Conservation (phyloP, 1,284 basidiomycete species). For the Marasmius sp. region DNA sequence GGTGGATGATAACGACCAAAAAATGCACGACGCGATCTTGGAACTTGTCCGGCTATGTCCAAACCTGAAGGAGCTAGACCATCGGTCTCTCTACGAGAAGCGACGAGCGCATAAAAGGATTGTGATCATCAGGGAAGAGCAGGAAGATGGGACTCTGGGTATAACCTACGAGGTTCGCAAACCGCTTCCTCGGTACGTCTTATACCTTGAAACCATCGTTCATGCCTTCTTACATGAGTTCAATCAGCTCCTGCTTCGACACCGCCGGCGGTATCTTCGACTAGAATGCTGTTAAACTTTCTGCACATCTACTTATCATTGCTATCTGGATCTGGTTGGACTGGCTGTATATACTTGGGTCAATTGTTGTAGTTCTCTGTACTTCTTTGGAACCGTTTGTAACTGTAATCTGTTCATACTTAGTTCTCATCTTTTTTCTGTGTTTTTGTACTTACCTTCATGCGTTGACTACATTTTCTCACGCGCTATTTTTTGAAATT, state of each 20-base stretch:
- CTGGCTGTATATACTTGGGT: not conserved
- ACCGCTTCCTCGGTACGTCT: constrained; percentile 30
- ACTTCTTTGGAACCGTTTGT: too few species aligned
- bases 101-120: constrained; percentile 34
- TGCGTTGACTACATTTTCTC: not conserved
- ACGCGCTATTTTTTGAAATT: not conserved
- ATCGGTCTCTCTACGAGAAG: constrained; percentile 32
- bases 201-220: not conserved
- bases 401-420: too few species aligned
- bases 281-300: not conserved
- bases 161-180: constrained; percentile 33
- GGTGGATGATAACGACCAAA: constrained; percentile 28
- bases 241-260: not conserved
- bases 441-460: not conserved
- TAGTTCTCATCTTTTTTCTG: too few species aligned
- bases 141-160: constrained; percentile 22
- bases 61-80: constrained; percentile 40
- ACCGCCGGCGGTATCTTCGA: constrained; percentile 1
- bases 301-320: not conserved
- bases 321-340: not conserved
- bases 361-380: too few species aligned
- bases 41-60: constrained; percentile 38
- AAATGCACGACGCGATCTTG: constrained; percentile 39
- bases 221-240: not conserved
- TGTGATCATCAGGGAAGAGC: constrained; percentile 32